Evolutionary conservation across 2,329 filamentous ascomycete species (phyloP).

Genomic region (Leptographium flavum): DNA sequence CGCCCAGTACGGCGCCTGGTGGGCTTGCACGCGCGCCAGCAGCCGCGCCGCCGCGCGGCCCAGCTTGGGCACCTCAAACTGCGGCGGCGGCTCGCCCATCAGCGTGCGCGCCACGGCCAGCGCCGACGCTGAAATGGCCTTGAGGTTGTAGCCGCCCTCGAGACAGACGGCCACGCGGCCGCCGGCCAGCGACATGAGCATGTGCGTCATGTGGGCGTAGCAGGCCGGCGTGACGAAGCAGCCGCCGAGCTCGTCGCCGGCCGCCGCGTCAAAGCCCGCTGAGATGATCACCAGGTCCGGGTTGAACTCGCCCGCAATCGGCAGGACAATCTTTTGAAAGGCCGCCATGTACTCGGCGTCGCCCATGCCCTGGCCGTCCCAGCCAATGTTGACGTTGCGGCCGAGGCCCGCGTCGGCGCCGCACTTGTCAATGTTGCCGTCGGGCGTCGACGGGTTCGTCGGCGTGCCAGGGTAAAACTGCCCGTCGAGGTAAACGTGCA

Average conservation of each 20-base stretch:
- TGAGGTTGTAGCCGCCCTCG: conserved; percentile 90
- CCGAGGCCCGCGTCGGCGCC: conserved; percentile 40
- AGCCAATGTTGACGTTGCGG: conserved; percentile 53
- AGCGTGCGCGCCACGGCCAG: conserved; percentile 81
- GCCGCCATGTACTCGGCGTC: conserved; percentile 95
- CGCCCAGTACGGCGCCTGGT: conserved; percentile 65
- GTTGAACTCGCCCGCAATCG: conserved; percentile 82
- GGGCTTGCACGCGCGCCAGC: conserved; percentile 42
- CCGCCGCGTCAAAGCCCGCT: conserved; percentile 89
- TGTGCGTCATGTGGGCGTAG: conserved; percentile 97
- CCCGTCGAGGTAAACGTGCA: conserved; percentile 78
- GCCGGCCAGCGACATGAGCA: conserved; percentile 88
- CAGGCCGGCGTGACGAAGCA: conserved; percentile 85
- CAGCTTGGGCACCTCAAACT: conserved; percentile 40
- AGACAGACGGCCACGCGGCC: conserved; percentile 87
- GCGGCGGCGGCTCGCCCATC: conserved; percentile 81
- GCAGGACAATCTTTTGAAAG: conserved; percentile 93
- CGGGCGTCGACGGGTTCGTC: conserved; percentile 39
- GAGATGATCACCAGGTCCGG: conserved; percentile 93
- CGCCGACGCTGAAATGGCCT: conserved; percentile 84
- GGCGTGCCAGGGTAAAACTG: conserved; percentile 68
- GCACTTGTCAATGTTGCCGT: conserved; percentile 47
- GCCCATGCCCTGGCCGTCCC: conserved; percentile 67
- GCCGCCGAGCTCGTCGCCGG: conserved; percentile 80
- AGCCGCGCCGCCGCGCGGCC: conserved; percentile 42